Base-by-base conservation (phyloP, 495 filamentous ascomycete genomes). In the Aspergillus baeticus region DNA sequence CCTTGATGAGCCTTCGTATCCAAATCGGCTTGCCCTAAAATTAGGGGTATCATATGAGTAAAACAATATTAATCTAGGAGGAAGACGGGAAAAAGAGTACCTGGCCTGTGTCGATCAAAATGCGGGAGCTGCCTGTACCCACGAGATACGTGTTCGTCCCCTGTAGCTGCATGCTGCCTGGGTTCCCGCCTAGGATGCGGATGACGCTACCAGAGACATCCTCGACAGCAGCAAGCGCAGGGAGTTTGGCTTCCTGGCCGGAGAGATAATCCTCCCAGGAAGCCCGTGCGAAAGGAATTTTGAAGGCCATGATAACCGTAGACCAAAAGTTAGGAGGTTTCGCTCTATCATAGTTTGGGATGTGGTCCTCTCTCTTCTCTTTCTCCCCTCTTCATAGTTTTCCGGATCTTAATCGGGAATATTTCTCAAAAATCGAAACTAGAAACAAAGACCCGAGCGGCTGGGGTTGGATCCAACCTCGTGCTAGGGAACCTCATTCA, bases 71-170 rank as follows among this genome's bases (percentile, higher is more conserved):
- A 17, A 18, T 10, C 4, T 13, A 10, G n/a, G 15, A 11, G n/a
- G 31, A 15, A 33, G 3, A 41, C 20, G 2, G 6, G 15, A 26
- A 1, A 48, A 8, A 22, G 26, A 22, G 33, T 38, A 50, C 54
- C 54, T 60, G 23, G 26, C 81, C 85, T 0, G 87, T 89, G 67
- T 93, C 89, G 57, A 93, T 80, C 5, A 93, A 73, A 38, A 90
- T 64, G 10, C 87, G 75, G 1, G 68, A 36, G 5, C 63, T 57
- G n/a, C 88, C 87, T 6, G 78, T 89, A 54, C 89, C 88, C 45
- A 92, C 61, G 21, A 92, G 74, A 69, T 90, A 92, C 6, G 89
- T 92, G 67, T 92, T 92, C 38, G 89, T 91, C 34, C 84, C 84
- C 73, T 80, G 79, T 20, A 82, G 49, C 37, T 69, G 59, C 66